Evolutionary conservation across 352 stramenopile genomes (phyloP), one percentile per base, ranked within the genome.

Genomic region (Phytophthora pseudosyringae): DNA sequence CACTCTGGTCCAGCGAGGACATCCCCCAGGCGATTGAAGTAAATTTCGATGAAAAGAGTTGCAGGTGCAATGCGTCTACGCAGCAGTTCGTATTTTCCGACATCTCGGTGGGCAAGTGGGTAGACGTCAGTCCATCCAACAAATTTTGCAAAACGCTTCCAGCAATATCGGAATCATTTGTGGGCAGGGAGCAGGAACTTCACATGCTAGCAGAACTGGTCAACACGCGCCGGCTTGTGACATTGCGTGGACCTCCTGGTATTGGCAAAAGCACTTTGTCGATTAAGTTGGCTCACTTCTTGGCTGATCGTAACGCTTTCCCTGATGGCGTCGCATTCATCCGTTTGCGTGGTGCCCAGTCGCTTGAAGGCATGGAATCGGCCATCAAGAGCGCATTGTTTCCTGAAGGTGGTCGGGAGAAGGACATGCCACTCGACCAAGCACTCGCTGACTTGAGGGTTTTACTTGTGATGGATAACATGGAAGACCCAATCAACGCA

Each of bases 201-300:
- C 81, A 93, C 62, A 79, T 86, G 70, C 61, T 93, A 32, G 82
- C 79, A 10, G 75, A 76, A 36, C 60, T 91, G 6, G 71, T 90
- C 13, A 83, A 81, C 15, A 68, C 82, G 2, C 75, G 84, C 7
- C 77, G 85, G 2, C 78, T 93, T 43, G 82, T 93, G 56, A 93
- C 85, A 0, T 59, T 93, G 11, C 79, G 85, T n/a, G 85, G 84
- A 0, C 81, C 85, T 9, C 85, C 85, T 15, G 81, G 85, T 16
- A 93, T 93, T 52, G 85, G 85, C 15, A 93, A 93, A 61, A 91
- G 81, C 58, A 91, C 85, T 15, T 63, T 91, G 4, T 89, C 85
- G 7, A 87, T 87, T 49, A 84, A 85, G 15, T 49, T 91, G 11
- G 85, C 82, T 4, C 85, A 93, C 45, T 93, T 91, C 51, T 49